These are phyloP conservation scores for Fraxinus albicans DNA, from an alignment of 305 asterid species.

Conservation along the genomic window DNA sequence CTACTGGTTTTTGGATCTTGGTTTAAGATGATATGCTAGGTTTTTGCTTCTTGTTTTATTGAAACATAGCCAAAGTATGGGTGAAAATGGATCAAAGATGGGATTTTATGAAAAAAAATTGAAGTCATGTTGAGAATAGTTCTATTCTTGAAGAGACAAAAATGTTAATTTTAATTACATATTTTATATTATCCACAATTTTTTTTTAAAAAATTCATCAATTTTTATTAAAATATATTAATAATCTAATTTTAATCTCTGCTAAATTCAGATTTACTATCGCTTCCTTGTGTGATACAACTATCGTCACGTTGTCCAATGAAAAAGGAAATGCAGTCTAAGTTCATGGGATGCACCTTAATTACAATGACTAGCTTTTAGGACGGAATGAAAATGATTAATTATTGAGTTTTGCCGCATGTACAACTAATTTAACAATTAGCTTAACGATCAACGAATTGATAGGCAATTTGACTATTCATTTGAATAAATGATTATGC, in stretches of 20 bases:
- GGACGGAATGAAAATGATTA: background rate
- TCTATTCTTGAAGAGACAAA: background rate
- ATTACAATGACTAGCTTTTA: background rate
- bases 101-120: background rate
- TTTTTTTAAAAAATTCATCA: background rate
- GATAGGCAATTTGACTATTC: too few species aligned
- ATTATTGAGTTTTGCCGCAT: background rate
- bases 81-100: background rate
- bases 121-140: background rate
- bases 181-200: background rate
- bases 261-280: too few species aligned
- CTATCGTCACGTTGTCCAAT: background rate
- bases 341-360: background rate
- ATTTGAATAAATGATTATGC: too few species aligned
- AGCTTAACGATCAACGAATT: too few species aligned
- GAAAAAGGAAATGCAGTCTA: background rate
- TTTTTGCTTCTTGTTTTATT: background rate
- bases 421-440: too few species aligned
- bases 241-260: too few species aligned
- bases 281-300: too few species aligned
- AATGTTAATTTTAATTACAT: background rate
- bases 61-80: background rate
- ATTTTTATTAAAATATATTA: too few species aligned
- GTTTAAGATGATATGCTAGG: background rate
- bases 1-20: slow-evolving; percentile 6